Base-by-base conservation (phyloP, 1,284 basidiomycete genomes). In the Amylostereum areolatum region DNA sequence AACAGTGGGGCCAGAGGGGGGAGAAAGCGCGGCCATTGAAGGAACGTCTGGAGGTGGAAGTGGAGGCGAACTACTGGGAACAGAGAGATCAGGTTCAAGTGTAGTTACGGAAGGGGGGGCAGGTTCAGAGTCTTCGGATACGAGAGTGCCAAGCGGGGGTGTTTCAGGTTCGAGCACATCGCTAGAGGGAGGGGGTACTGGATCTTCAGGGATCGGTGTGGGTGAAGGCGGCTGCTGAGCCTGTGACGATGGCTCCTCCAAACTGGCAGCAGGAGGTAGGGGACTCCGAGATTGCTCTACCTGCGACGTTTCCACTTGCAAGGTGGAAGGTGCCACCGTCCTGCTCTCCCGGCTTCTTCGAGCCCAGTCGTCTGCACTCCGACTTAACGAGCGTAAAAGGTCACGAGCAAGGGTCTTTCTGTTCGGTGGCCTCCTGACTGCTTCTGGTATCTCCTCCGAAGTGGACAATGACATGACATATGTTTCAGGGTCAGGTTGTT, bases 361-460 rank as follows among this genome's bases (percentile, higher is more conserved):
- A 18, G 18, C 18, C 18, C 18, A 18, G 18, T 18, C 18, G 48
- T 48, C 52, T n/a, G 41, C 45, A 8, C 58, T 55, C 48, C 59
- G 61, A 7, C 69, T 66, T 4, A 76, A 59, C 7, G 72, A 68
- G 4, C 66, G 66, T 11, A 76, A 50, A 27, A 76, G 63, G 52
- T 76, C 74, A 35, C 60, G 65, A 11, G 74, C 75, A 24, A 76
- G 60, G 33, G 67, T 69, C 18, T 57, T 61, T 50, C 58, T 69
- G 46, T 72, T n/a, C 37, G 37, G 37, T n/a, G 7, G 37, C 12
- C 5, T 6, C 37, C 27, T 25, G 37, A 6, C 5, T 39, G 37
- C 7, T 12, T n/a, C 7, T 39, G 7, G 37, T 39, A 25, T n/a
- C 12, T 12, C 12, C 37, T 39, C 5, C 27, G 27, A 18, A 25